Evolutionary conservation across 2,329 filamentous ascomycete genomes (phyloP).

Genomic region (Fusarium sp.): DNA sequence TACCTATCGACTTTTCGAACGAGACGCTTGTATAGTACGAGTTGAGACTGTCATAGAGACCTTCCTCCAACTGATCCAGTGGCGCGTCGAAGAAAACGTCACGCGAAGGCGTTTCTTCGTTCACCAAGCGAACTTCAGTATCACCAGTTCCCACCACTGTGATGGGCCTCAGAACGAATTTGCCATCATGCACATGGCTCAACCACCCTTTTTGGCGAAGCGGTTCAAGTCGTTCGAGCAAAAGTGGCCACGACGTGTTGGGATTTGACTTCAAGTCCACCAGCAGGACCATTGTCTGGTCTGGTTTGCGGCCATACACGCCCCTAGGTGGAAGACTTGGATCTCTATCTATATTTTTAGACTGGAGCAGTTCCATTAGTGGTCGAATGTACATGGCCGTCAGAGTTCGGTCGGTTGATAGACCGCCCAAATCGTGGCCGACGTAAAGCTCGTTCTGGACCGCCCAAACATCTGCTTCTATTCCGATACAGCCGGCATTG

Average conservation of each 20-base stretch:
- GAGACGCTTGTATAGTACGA: constrained; percentile 76
- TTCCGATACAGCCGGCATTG: constrained; percentile 69
- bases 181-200: constrained; percentile 64
- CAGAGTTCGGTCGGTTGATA: constrained; percentile 71
- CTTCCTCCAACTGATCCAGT: constrained; percentile 57
- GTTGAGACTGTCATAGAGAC: constrained; percentile 64
- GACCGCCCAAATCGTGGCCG: constrained; percentile 69
- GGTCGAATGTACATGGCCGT: constrained; percentile 73
- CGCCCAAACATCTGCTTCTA: constrained; percentile 79
- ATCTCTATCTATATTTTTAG: constrained; percentile 53
- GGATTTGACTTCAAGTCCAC: constrained; percentile 75
- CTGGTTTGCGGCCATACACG: constrained; percentile 67
- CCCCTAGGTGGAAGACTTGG: constrained; percentile 57
- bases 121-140: constrained; percentile 31
- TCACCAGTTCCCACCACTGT: constrained; percentile 78
- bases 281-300: constrained; percentile 71
- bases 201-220: constrained; percentile 71
- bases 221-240: constrained; percentile 61
- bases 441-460: constrained; percentile 69
- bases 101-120: constrained; percentile 51
- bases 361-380: constrained; percentile 68
- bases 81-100: constrained; percentile 78
- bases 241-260: constrained; percentile 44
- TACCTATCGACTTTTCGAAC: constrained; percentile 67
- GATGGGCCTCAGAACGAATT: constrained; percentile 67